These are phyloP conservation scores for Centaurea solstitialis DNA, from an alignment of 129 eudicot species.

Conservation along the genomic window DNA sequence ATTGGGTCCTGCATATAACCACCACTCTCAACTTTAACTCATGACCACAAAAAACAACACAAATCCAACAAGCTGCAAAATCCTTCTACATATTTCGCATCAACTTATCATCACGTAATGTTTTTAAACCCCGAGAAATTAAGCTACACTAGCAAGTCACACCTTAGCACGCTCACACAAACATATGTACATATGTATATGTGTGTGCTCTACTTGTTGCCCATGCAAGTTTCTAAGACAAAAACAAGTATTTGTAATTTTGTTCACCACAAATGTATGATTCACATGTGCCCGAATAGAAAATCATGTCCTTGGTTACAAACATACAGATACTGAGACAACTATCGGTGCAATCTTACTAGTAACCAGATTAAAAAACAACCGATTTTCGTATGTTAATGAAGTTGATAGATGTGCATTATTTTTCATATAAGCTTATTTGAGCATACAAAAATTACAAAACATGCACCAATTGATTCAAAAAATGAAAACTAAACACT, in stretches of 20 bases:
- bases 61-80: not conserved
- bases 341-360: not conserved
- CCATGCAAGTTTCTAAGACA: not conserved
- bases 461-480: not conserved
- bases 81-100: not conserved
- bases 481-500: not conserved
- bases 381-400: not conserved
- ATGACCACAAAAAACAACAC: not conserved
- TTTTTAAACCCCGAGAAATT: not conserved
- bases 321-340: not conserved
- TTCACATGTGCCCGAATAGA: not conserved
- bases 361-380: not conserved
- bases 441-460: not conserved
- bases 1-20: slow-evolving; percentile 63
- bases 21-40: not conserved
- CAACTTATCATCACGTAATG: not conserved
- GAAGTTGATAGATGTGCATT: not conserved
- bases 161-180: not conserved
- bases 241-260: not conserved
- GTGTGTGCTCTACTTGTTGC: not conserved
- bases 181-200: not conserved
- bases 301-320: not conserved
- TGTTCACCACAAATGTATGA: not conserved
- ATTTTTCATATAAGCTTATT: not conserved
- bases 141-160: not conserved